Evolutionary conservation across 2,329 filamentous ascomycete genomes (phyloP).

Genomic region (Alternaria metachromatica): DNA sequence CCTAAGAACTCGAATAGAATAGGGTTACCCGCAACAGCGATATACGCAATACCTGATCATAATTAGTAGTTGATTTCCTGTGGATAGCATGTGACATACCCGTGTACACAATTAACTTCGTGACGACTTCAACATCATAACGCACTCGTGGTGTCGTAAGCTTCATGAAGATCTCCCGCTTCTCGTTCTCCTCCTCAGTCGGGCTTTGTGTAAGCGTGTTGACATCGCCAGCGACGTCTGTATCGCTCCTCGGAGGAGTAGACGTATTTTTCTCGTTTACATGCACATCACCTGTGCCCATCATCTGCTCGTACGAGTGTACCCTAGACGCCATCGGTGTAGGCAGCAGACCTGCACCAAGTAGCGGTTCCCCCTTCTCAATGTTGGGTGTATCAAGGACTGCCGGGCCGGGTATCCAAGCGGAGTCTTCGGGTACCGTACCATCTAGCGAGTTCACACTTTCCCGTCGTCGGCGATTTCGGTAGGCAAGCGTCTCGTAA

Average conservation of each 20-base stretch:
- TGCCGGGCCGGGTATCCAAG: conserved; percentile 26
- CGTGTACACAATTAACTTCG: conserved; percentile 92
- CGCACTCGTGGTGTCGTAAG: conserved; percentile 86
- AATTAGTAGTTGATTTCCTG: not conserved
- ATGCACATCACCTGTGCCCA: conserved; percentile 67
- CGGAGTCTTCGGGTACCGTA: conserved; percentile 35
- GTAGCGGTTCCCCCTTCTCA: conserved; percentile 40
- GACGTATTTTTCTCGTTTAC: conserved; percentile 6
- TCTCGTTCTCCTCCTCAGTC: conserved; percentile 47
- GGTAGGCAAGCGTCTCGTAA: conserved; percentile 92
- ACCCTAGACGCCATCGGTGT: conserved; percentile 57
- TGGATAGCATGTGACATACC: conserved; percentile 62
- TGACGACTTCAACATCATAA: conserved; percentile 98
- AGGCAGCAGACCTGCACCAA: conserved; percentile 55
- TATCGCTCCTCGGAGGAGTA: conserved; percentile 40
- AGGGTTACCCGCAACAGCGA: conserved; percentile 78
- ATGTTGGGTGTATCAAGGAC: conserved; percentile 44
- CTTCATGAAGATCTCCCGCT: conserved; percentile 77
- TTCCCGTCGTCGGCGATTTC: conserved; percentile 72
- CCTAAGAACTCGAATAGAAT: conserved; percentile 71
- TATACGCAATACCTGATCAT: conserved; percentile 78
- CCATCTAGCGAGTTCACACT: conserved; percentile 58
- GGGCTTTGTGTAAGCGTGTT: conserved; percentile 24
- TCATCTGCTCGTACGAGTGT: conserved; percentile 73
- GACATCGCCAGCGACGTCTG: conserved; percentile 40